Conservation (phyloP, 495 filamentous ascomycete genomes). For the Tuber magnatum region DNA sequence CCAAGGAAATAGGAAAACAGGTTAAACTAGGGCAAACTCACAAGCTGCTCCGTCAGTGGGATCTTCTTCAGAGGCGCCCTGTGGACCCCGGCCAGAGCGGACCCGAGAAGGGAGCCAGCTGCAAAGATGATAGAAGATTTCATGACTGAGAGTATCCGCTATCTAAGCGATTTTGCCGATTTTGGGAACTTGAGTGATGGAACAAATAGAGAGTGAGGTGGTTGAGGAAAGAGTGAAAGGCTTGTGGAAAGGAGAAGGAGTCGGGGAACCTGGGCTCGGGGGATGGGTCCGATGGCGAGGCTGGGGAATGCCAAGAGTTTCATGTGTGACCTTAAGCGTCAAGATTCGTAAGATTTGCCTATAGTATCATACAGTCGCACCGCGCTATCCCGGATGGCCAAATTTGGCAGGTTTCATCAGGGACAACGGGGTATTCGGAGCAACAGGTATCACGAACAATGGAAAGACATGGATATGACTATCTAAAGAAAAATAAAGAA, state of each 20-base stretch:
- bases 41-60: conserved; percentile 83
- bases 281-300: conserved; percentile 19
- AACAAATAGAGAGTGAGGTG: conserved; percentile 1
- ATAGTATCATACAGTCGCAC: no score
- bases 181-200: conserved; percentile 11
- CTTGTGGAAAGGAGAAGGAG: conserved; percentile 15
- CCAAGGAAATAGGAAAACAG: not conserved
- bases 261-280: conserved; percentile 13
- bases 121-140: conserved; percentile 67
- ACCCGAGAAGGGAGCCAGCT: conserved; percentile 76
- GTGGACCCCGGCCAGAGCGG: conserved; percentile 74
- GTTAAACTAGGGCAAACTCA: conserved; percentile 46
- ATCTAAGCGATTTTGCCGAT: not conserved
- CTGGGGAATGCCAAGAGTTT: conserved; percentile 27
- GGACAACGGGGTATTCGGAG: no score
- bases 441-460: no score
- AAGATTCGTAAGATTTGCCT: not conserved
- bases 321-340: not conserved
- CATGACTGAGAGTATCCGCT: conserved; percentile 51
- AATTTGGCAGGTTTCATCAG: no score
- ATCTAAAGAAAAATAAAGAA: no score
- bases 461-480: no score
- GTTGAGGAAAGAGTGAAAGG: conserved; percentile 19
- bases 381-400: no score
- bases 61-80: conserved; percentile 97